A percentile compares a stretch with the other conserved stretches of the same genome.
These are phyloP conservation scores for Apiotrichum siamense DNA, from an alignment of 1,284 basidiomycete species.

Conservation along the genomic window DNA sequence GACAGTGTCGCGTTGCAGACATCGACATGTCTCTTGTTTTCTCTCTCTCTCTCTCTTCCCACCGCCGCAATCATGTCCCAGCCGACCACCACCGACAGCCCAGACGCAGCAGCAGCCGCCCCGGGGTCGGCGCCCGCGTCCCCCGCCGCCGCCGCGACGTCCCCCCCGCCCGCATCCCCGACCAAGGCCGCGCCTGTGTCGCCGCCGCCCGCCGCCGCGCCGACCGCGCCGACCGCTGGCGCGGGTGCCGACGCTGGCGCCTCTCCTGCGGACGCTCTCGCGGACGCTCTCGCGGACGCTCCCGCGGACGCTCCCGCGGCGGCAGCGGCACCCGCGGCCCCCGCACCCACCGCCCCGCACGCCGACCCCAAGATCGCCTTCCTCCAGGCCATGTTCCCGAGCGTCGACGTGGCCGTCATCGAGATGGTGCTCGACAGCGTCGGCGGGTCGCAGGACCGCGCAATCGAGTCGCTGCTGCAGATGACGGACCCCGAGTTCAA, in stretches of 20 bases:
- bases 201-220: neutral
- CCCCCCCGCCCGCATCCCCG: neutral
- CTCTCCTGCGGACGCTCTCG: neutral
- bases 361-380: slow-evolving; percentile 34
- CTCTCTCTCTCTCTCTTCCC: too few species aligned
- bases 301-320: neutral
- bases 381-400: slow-evolving; percentile 40
- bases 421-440: slow-evolving; percentile 43
- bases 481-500: slow-evolving; percentile 47
- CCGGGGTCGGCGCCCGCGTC: neutral
- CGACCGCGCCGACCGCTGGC: neutral
- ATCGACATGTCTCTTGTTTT: too few species aligned
- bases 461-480: slow-evolving; percentile 42
- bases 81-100: neutral
- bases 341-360: neutral
- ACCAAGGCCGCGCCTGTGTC: neutral
- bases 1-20: too few species aligned
- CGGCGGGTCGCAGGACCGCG: slow-evolving; percentile 38
- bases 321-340: neutral
- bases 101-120: neutral
- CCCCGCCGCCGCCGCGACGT: neutral
- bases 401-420: slow-evolving; percentile 39
- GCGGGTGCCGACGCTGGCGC: neutral
- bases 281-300: neutral
- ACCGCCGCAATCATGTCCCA: neutral